Base-by-base conservation (phyloP, 345 rosid species). In the Lepidium africanum region DNA sequence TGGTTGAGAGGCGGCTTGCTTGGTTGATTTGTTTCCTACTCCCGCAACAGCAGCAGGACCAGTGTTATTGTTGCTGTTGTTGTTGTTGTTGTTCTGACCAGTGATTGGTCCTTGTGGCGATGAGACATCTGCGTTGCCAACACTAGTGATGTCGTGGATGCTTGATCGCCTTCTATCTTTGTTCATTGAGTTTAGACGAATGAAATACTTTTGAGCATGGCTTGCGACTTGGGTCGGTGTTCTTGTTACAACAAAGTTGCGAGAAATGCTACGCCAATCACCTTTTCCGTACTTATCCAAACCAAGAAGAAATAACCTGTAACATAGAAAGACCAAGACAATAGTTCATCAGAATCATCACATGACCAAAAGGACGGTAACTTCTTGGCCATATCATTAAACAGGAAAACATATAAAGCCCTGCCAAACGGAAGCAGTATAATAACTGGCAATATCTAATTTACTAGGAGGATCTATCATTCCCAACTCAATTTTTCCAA, bases 151-250 rank as follows among this genome's bases (percentile, higher is more conserved):
- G 66, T 93, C 98, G 30, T 93, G 98, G 75, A 93, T 93, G 80
- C 96, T 93, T 57, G 96, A 83, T 43, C 96, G 90, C 76, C 98
- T 86, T 78, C 96, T 82, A 71, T 90, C 96, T 81, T 93, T 93
- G 80, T 93, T 93, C 88, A 86, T 88, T 3, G 90, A 88, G 82
- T 93, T 93, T 72, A 85, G 76, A 55, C 98, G 91, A 51, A 88
- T 88, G 78, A 90, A 93, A 74, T 90, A 90, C 77, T 93, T 93
- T 61, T 93, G 98, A 10, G 98, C 98, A 17, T 93, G 98, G 77
- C 98, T 93, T 23, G 98, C 98, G n/a, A 92, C 98, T 75, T 93
- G 98, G 9, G 97, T 93, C 16, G 96, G 98, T 9, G 97, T 93
- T 78, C 98, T 88, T 51, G 98, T 87, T 59, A 88, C 96, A 38